Evolutionary conservation across 1,284 basidiomycete genomes (phyloP).

Genomic region (Heterobasidion irregulare): DNA sequence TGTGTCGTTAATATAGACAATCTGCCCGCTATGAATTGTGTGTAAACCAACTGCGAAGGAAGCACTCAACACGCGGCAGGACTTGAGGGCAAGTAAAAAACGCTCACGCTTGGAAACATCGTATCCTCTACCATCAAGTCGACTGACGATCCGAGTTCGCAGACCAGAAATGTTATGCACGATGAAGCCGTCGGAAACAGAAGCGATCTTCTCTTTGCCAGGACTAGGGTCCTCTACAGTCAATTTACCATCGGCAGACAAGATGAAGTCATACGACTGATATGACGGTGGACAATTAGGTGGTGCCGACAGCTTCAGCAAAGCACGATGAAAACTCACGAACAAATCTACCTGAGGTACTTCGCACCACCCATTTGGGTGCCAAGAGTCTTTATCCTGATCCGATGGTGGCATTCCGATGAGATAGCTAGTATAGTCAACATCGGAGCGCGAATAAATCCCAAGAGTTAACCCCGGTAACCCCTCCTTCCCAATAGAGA

Average conservation of each 20-base stretch:
- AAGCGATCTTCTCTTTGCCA: slow-evolving; percentile 51
- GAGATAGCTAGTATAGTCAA: slow-evolving; percentile 71
- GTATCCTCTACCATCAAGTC: slow-evolving; percentile 80
- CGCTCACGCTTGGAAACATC: slow-evolving; percentile 73
- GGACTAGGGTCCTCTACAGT: slow-evolving; percentile 68
- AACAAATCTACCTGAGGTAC: slow-evolving; percentile 62
- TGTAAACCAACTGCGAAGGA: slow-evolving; percentile 68
- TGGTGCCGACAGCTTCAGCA: background rate
- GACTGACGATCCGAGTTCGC: slow-evolving; percentile 65
- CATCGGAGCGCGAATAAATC: slow-evolving; percentile 61
- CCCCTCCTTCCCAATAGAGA: slow-evolving; percentile 23
- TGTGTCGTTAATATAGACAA: slow-evolving; percentile 76
- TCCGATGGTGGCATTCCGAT: slow-evolving; percentile 42
- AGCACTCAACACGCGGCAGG: slow-evolving; percentile 1
- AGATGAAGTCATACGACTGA: slow-evolving; percentile 72
- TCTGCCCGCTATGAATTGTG: slow-evolving; percentile 69
- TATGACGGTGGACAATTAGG: slow-evolving; percentile 6
- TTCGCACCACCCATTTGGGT: slow-evolving; percentile 64
- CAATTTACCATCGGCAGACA: slow-evolving; percentile 50
- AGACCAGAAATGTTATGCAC: slow-evolving; percentile 74
- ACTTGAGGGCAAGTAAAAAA: background rate
- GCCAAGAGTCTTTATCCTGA: slow-evolving; percentile 52
- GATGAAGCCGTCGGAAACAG: slow-evolving; percentile 63
- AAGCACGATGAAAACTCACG: slow-evolving; percentile 34
- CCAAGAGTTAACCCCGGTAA: slow-evolving; percentile 51